Evolutionary conservation across 345 rosid genomes (phyloP).

Genomic region (Noccaea bulbosa): DNA sequence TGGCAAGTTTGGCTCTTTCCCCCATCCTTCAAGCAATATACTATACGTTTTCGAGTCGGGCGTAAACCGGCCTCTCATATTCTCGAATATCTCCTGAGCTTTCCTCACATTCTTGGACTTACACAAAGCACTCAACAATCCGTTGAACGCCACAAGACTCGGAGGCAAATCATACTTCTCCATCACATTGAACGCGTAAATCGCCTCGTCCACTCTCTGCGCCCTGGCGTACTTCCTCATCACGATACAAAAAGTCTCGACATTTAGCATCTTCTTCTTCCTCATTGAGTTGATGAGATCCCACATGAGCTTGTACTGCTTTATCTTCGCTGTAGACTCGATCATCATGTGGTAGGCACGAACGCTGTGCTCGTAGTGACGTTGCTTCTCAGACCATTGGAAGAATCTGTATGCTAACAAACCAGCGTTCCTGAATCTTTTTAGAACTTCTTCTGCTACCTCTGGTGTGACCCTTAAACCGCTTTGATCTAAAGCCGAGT

Average conservation of each 20-base stretch:
- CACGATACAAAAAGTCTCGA: slow-evolving; percentile 85
- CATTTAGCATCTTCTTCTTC: slow-evolving; percentile 64
- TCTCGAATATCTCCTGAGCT: slow-evolving; percentile 84
- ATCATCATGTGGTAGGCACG: slow-evolving; percentile 76
- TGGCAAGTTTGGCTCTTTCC: slow-evolving; percentile 80
- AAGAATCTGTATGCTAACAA: slow-evolving; percentile 80
- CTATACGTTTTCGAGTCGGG: slow-evolving; percentile 81
- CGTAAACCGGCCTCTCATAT: slow-evolving; percentile 55
- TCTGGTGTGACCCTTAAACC: slow-evolving; percentile 61
- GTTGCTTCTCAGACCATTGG: slow-evolving; percentile 90
- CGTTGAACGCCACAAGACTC: slow-evolving; percentile 74
- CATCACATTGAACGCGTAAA: slow-evolving; percentile 87
- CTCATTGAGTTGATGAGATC: slow-evolving; percentile 78
- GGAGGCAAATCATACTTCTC: slow-evolving; percentile 68
- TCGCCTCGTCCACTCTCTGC: slow-evolving; percentile 77
- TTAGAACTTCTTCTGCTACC: slow-evolving; percentile 69
- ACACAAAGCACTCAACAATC: slow-evolving; percentile 84
- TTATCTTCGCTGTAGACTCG: slow-evolving; percentile 75
- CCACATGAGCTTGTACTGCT: slow-evolving; percentile 91
- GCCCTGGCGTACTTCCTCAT: slow-evolving; percentile 89
- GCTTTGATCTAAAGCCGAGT: slow-evolving; percentile 73
- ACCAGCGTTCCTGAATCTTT: slow-evolving; percentile 81
- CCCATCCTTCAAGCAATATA: slow-evolving; percentile 92
- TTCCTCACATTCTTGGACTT: slow-evolving; percentile 89
- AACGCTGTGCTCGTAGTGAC: slow-evolving; percentile 64